phyloP scores from a whole-genome alignment of 2,329 filamentous ascomycete genomes.

The Zarea fungicola region DNA sequence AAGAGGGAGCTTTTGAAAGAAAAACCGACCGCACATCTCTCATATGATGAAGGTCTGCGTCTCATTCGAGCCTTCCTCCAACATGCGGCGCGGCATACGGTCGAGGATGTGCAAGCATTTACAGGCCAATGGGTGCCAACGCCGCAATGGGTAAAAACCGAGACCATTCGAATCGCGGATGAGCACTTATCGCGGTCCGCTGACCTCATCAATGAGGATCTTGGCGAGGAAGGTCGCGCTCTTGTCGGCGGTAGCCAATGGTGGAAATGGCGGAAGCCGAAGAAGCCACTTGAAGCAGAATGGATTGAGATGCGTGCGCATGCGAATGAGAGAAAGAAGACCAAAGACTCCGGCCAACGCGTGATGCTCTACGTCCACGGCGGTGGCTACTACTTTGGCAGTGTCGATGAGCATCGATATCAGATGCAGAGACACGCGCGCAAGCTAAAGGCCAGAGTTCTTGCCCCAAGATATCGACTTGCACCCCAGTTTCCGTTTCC shows the following conservation, averaged over 20 bases:
- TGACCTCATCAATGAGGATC: conserved; percentile 60
- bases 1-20: conserved; percentile 69
- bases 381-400: conserved; percentile 92
- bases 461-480: conserved; percentile 82
- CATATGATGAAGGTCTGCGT: conserved; percentile 88
- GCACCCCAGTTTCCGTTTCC: conserved; percentile 95
- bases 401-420: conserved; percentile 94
- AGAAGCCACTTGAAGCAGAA: conserved; percentile 67
- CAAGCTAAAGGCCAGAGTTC: conserved; percentile 83
- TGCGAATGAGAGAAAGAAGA: conserved; percentile 59
- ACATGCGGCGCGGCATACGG: conserved; percentile 80
- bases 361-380: conserved; percentile 94
- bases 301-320: conserved; percentile 96
- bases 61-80: conserved; percentile 81
- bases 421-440: conserved; percentile 94
- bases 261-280: conserved; percentile 81
- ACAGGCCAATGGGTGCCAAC: conserved; percentile 88
- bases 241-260: conserved; percentile 75
- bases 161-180: conserved; percentile 61
- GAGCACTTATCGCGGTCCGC: conserved; percentile 63
- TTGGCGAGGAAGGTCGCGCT: conserved; percentile 70
- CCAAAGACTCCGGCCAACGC: conserved; percentile 56
- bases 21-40: conserved; percentile 84
- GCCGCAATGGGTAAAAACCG: conserved; percentile 79
- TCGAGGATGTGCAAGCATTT: conserved; percentile 90